phyloP scores from a whole-genome alignment of 148 eudicot species.

The Cornus controversa region DNA sequence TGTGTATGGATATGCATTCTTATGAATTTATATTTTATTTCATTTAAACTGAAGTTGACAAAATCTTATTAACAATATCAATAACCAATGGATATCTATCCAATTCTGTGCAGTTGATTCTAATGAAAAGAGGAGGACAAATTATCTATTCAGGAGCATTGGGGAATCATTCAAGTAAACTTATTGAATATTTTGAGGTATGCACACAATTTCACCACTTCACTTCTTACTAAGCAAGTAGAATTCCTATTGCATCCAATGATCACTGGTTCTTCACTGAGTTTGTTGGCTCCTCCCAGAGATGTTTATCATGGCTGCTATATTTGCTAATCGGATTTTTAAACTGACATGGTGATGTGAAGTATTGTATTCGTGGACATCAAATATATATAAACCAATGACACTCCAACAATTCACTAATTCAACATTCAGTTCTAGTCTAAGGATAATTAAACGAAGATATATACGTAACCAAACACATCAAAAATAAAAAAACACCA shows the following conservation, averaged over 20 bases:
- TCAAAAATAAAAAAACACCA: background rate
- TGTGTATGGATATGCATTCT: background rate
- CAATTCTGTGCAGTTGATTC: constrained; percentile 31
- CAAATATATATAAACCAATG: background rate
- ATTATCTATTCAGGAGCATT: constrained; percentile 45
- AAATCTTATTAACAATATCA: background rate
- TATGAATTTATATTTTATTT: background rate
- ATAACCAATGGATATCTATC: background rate
- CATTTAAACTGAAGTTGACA: background rate
- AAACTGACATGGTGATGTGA: background rate
- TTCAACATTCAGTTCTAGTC: background rate
- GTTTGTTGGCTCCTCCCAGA: background rate
- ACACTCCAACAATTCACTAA: no score
- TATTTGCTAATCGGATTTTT: no score
- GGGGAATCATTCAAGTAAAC: constrained; percentile 33
- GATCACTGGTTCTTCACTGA: background rate
- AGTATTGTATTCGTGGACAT: background rate
- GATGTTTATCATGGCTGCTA: background rate
- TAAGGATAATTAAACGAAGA: background rate
- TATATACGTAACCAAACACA: no score
- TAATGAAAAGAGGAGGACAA: constrained; percentile 38
- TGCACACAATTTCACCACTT: background rate
- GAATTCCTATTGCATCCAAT: no score
- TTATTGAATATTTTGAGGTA: constrained; percentile 53
- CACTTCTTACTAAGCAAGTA: background rate